Evolutionary conservation across 345 rosid genomes (phyloP).

Genomic region (Eucalyptus marginata): DNA sequence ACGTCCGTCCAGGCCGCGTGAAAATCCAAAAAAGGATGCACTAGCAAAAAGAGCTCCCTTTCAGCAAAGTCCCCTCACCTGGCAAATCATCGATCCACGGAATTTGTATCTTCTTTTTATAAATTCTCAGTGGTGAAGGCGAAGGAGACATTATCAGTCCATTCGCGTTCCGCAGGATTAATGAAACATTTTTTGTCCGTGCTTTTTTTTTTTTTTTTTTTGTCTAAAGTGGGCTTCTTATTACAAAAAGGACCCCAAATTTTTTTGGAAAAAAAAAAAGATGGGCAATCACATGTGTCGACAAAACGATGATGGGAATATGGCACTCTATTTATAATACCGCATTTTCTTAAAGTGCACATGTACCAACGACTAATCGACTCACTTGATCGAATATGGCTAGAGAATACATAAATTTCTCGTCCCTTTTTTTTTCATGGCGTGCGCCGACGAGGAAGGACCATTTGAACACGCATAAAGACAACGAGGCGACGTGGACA

Average conservation of each 20-base stretch:
- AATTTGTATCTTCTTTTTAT: background rate
- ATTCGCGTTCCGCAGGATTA: background rate
- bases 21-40: background rate
- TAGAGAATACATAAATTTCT: background rate
- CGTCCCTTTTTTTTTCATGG: background rate
- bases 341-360: background rate
- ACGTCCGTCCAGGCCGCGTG: background rate
- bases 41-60: background rate
- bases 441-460: background rate
- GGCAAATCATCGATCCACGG: background rate
- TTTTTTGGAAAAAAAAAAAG: background rate
- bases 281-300: background rate
- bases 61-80: background rate
- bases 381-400: background rate
- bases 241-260: background rate
- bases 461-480: too few species aligned
- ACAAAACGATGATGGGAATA: background rate
- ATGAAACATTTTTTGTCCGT: background rate
- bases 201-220: background rate
- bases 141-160: background rate
- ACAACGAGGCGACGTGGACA: too few species aligned
- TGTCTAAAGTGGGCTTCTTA: background rate
- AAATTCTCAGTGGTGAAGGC: background rate
- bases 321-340: background rate
- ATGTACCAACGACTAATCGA: background rate